phyloP scores from a whole-genome alignment of 768 basidiomycete species.

The Tulasnella sp. region DNA sequence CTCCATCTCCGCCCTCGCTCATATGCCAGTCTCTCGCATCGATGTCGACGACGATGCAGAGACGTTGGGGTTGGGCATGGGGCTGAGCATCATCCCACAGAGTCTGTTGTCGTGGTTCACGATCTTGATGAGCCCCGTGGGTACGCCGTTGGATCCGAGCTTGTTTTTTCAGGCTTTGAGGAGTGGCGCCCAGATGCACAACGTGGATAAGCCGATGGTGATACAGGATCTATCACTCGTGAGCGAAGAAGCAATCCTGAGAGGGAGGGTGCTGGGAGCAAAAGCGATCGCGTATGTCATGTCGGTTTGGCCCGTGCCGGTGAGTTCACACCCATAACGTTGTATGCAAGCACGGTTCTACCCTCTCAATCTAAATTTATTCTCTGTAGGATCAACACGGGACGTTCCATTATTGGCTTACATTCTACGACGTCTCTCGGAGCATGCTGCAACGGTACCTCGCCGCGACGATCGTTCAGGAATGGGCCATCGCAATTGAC shows the following conservation, averaged over 20 bases:
- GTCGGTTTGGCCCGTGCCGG: slow-evolving; percentile 53
- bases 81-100: not conserved
- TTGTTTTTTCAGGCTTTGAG: slow-evolving; percentile 60
- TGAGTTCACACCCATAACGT: slow-evolving; percentile 27
- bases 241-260: slow-evolving; percentile 59
- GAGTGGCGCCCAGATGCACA: slow-evolving; percentile 48
- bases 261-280: slow-evolving; percentile 69
- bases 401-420: slow-evolving; percentile 64
- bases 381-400: slow-evolving; percentile 35
- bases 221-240: slow-evolving; percentile 81
- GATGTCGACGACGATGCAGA: not conserved
- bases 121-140: slow-evolving; percentile 81
- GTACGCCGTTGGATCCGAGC: slow-evolving; percentile 57
- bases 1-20: slow-evolving; percentile 43
- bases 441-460: slow-evolving; percentile 89
- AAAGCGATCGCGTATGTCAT: slow-evolving; percentile 65
- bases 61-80: not conserved
- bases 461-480: slow-evolving; percentile 75
- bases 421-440: slow-evolving; percentile 72
- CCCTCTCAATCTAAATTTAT: not conserved
- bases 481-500: slow-evolving; percentile 65
- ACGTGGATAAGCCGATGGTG: slow-evolving; percentile 94
- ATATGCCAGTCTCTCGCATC: slow-evolving; percentile 30
- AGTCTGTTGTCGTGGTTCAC: slow-evolving; percentile 57
- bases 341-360: not conserved